These are phyloP conservation scores for Pyrrhoderma lamaoense DNA, from an alignment of 1,284 basidiomycete species.

Conservation along the genomic window DNA sequence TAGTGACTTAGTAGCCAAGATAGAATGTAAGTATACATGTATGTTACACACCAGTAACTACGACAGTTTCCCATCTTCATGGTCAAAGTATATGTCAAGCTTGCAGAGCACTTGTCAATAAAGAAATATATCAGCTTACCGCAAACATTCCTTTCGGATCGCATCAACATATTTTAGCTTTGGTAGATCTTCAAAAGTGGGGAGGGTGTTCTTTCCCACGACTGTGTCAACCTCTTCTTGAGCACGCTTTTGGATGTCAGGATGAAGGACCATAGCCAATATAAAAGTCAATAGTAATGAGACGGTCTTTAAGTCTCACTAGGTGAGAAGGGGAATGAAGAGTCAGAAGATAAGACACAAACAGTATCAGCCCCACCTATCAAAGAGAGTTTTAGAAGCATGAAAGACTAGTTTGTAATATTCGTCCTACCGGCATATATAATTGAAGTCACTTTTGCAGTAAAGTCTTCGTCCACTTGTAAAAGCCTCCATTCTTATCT, in stretches of 20 bases:
- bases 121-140: not conserved
- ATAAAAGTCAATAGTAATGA: slow-evolving; percentile 1
- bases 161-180: slow-evolving; percentile 23
- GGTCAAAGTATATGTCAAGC: not conserved
- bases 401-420: not conserved
- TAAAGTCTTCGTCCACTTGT: not conserved
- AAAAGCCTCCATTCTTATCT: no score
- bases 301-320: not conserved
- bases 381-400: not conserved
- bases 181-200: slow-evolving; percentile 20
- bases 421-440: not conserved
- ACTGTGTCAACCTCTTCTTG: slow-evolving; percentile 24
- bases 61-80: slow-evolving; percentile 48
- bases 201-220: slow-evolving; percentile 20
- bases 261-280: slow-evolving; percentile 13
- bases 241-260: slow-evolving; percentile 18
- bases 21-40: no score
- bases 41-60: slow-evolving; percentile 25
- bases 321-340: no score
- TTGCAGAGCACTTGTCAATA: not conserved
- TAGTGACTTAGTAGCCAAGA: slow-evolving; percentile 5
- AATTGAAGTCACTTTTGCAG: not conserved
- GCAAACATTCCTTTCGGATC: slow-evolving; percentile 21
- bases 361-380: not conserved
- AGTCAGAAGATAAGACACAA: not conserved